phyloP scores from a whole-genome alignment of 352 stramenopile genomes.

The Phytophthora kernoviae region DNA sequence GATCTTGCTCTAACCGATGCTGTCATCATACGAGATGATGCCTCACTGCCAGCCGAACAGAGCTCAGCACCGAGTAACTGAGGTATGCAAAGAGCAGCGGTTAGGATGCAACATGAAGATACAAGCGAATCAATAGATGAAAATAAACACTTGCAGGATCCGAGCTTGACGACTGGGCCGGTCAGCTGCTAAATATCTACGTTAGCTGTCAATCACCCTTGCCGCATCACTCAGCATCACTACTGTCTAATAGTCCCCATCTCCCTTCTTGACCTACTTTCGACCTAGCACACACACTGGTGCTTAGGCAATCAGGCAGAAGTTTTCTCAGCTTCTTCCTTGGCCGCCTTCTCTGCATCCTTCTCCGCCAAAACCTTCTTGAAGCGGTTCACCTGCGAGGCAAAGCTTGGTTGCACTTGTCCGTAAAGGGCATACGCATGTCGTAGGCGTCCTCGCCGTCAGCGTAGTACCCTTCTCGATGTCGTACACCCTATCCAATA shows the following conservation, averaged over 20 bases:
- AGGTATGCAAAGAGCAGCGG: no score
- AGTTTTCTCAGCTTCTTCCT: constrained; percentile 26
- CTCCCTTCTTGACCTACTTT: constrained; percentile 3
- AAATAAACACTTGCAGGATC: not conserved
- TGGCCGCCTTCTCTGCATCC: constrained; percentile 43
- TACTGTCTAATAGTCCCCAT: constrained; percentile 26
- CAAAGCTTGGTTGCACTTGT: constrained; percentile 88
- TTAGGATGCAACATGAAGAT: not conserved
- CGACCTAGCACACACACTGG: no score
- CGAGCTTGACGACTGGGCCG: constrained; percentile 10
- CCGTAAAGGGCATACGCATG: constrained; percentile 96
- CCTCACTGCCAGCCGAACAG: not conserved
- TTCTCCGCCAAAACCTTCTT: constrained; percentile 84
- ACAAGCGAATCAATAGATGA: not conserved
- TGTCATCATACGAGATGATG: not conserved
- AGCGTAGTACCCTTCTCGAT: constrained; percentile 99
- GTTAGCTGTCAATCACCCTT: constrained; percentile 35
- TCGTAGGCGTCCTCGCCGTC: constrained; percentile 99
- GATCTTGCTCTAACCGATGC: no score
- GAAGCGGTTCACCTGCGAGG: constrained; percentile 82
- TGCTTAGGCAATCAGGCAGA: constrained; percentile 22
- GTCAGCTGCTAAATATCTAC: constrained; percentile 42
- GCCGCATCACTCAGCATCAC: constrained; percentile 15
- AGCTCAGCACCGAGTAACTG: not conserved
- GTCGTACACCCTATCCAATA: constrained; percentile 90